These are phyloP conservation scores for Cucurbita maxima DNA, from an alignment of 306 rosid genomes.

Conservation along the genomic window DNA sequence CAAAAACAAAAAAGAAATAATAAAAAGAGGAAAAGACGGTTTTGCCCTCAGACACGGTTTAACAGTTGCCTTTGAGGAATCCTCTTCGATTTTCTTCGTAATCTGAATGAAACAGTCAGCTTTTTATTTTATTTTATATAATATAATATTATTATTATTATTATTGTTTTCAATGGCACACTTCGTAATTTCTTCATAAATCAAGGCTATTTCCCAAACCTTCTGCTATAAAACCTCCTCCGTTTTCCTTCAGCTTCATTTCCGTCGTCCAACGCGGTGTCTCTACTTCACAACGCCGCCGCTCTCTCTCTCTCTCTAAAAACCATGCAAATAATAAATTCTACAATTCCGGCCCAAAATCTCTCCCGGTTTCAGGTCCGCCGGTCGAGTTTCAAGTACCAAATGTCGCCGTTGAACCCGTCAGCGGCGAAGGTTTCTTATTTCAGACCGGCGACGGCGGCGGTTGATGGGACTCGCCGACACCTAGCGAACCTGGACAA, in stretches of 20 bases:
- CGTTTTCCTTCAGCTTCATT: neutral
- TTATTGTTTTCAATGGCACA: neutral
- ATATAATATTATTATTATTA: neutral
- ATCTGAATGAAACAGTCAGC: neutral
- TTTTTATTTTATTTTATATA: neutral
- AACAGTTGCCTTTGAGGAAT: neutral
- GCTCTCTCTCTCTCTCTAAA: neutral
- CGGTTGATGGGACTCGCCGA: slow-evolving; percentile 16
- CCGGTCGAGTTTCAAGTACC: slow-evolving; percentile 33
- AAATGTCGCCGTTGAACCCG: slow-evolving; percentile 45
- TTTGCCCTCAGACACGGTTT: neutral
- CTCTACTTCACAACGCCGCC: neutral
- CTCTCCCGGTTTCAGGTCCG: slow-evolving; percentile 28
- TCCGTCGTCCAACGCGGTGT: neutral
- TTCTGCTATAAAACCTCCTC: neutral
- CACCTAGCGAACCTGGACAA: slow-evolving; percentile 69
- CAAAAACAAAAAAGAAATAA: no score
- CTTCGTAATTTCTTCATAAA: neutral
- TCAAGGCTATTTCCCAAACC: neutral
- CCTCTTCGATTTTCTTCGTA: neutral
- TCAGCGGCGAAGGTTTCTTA: slow-evolving; percentile 8
- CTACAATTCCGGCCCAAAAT: slow-evolving; percentile 30
- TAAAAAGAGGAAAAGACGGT: neutral
- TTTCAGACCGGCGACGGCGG: slow-evolving; percentile 23
- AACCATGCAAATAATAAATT: slow-evolving; percentile 35